Base-by-base conservation (phyloP, 2,329 filamentous ascomycete genomes). In the Lachnellula subtilissima region DNA sequence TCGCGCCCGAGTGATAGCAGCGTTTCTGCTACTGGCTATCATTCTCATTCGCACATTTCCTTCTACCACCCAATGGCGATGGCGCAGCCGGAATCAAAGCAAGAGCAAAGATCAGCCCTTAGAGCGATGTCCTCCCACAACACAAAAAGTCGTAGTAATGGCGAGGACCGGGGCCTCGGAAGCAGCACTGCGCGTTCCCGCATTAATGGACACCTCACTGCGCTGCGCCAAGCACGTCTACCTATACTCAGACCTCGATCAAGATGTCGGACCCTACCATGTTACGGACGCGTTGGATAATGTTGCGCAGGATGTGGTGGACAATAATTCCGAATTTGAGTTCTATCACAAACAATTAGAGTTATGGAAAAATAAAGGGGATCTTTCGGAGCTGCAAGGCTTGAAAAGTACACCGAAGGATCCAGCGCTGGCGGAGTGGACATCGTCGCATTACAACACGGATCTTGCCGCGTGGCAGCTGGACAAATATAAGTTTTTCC, bases 401-500 rank as follows among this genome's bases (percentile, higher is more conserved):
- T 17, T 12, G 22, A 48, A 28, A 32, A 32, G 28, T 12, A 32
- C 28, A 32, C 28, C 28, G 28, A 32, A 32, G 28, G 28, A 32
- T 4, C 28, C 28, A 32, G 28, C 9, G 0, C 28, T 32, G 11
- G 28, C 28, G 28, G 28, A 32, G 28, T 32, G 28, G 28, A 32
- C 28, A 32, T 32, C 28, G 2, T 32, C 28, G 28, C 28, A 32
- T 32, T 32, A 32, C 9, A 32, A 32, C 3, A 32, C 28, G 4
- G 28, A 32, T 32, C 28, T 32, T 11, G 71, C 75, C 28, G 73
- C 72, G 1, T 83, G 80, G 81, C 72, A 71, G 15, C 68, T 83
- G 37, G 81, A 84, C 71, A 82, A 81, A 70, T 84, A 82, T 72
- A 84, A 84, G 69, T 82, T 81, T 65, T 72, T 81, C 46, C 80